Evolutionary conservation across 345 rosid species (phyloP).

Genomic region (Citrus trifoliata): DNA sequence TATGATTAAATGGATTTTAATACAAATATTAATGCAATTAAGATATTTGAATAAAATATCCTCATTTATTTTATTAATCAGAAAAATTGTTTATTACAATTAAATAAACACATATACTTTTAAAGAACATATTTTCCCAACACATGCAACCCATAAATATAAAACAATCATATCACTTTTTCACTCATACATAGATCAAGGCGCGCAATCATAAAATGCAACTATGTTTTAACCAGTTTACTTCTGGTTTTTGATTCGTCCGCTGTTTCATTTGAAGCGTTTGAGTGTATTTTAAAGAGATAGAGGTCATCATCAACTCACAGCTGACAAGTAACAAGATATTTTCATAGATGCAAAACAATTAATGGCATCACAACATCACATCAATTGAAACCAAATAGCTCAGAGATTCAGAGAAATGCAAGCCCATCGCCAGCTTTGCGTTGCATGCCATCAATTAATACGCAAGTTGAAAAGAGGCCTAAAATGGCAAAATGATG

Average conservation of each 20-base stretch:
- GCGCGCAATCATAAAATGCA: too few species aligned
- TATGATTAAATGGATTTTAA: too few species aligned
- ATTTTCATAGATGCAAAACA: neutral
- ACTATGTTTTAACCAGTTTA: neutral
- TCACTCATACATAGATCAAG: neutral
- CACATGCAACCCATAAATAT: neutral
- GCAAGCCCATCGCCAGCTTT: too few species aligned
- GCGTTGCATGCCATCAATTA: neutral
- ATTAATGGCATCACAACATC: neutral
- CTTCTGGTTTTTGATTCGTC: neutral
- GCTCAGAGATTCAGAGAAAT: too few species aligned
- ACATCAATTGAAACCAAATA: too few species aligned
- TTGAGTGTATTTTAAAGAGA: neutral
- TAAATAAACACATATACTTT: too few species aligned
- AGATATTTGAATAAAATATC: too few species aligned
- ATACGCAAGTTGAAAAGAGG: neutral
- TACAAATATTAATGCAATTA: too few species aligned
- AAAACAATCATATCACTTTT: neutral
- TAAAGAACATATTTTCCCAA: too few species aligned
- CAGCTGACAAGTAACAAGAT: neutral
- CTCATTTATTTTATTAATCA: too few species aligned
- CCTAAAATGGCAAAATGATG: conserved; percentile 12
- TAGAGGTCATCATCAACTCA: neutral
- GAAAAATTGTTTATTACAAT: too few species aligned
- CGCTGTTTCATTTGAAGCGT: neutral